phyloP scores from a whole-genome alignment of 345 rosid species.

The Turnera subulata region DNA sequence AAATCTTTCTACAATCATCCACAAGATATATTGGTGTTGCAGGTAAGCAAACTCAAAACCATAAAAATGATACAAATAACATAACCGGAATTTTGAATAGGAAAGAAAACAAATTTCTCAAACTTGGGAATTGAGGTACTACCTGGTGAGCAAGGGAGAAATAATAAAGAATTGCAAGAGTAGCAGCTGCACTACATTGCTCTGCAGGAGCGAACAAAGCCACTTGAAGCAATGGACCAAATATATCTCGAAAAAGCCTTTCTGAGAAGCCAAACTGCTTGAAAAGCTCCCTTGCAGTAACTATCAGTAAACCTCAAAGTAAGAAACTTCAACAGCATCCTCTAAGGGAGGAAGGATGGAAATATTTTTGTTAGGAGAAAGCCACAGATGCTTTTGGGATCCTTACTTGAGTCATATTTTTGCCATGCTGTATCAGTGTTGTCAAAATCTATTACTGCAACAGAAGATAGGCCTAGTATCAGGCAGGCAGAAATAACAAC shows the following conservation, averaged over 20 bases:
- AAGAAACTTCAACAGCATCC: constrained; percentile 27
- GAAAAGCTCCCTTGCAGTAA: constrained; percentile 67
- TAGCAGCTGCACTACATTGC: constrained; percentile 66
- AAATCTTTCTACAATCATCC: constrained; percentile 40
- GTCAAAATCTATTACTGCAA: constrained; percentile 63
- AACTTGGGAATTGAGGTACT: too few relatives aligned
- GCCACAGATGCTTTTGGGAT: constrained; percentile 7
- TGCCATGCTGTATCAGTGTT: constrained; percentile 65
- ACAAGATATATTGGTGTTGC: constrained; percentile 4
- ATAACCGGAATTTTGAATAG: background rate
- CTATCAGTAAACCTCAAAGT: constrained; percentile 37
- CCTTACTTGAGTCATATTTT: constrained; percentile 60
- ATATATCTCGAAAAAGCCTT: constrained; percentile 39
- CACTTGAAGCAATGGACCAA: constrained; percentile 55
- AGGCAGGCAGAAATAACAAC: constrained; percentile 1
- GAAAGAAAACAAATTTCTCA: too few relatives aligned
- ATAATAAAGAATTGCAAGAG: constrained; percentile 44
- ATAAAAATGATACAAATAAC: background rate
- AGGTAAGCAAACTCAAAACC: too few relatives aligned
- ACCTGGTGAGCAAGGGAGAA: constrained; percentile 57
- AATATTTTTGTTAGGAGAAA: constrained; percentile 4
- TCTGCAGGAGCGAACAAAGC: constrained; percentile 60
- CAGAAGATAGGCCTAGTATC: constrained; percentile 8
- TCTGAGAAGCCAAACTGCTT: constrained; percentile 57
- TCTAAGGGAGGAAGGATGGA: constrained; percentile 9